Percentiles rank a stretch among this genome's conserved stretches.
Evolutionary conservation across 2,329 filamentous ascomycete species (phyloP).

Genomic region (Colletotrichum sp.): DNA sequence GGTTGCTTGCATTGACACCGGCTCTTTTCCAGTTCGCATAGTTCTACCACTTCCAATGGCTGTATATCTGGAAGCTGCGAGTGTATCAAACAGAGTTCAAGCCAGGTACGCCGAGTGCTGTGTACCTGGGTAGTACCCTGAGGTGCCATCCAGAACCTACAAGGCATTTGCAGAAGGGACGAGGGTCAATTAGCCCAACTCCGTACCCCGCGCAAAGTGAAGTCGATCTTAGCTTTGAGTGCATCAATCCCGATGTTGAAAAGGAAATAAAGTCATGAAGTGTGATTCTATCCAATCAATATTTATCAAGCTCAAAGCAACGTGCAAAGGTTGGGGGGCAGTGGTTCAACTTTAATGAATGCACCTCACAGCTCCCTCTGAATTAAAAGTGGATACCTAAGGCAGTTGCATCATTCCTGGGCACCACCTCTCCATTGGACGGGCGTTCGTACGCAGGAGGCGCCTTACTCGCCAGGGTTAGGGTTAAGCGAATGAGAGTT

Average conservation of each 20-base stretch:
- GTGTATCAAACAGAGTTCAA: background rate
- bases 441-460: background rate
- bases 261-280: background rate
- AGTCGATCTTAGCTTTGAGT: background rate
- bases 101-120: background rate
- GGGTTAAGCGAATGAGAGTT: background rate
- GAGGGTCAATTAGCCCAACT: background rate
- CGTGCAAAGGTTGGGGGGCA: background rate
- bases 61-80: background rate
- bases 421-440: background rate
- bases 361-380: background rate
- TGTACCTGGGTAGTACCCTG: background rate
- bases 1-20: background rate
- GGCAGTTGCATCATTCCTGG: background rate
- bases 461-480: conserved; percentile 4
- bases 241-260: background rate
- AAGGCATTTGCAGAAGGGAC: background rate
- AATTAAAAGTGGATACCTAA: background rate
- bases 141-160: background rate
- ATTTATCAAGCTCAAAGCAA: background rate
- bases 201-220: background rate
- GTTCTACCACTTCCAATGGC: background rate
- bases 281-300: background rate
- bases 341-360: background rate
- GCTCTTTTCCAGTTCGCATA: background rate